phyloP scores from a whole-genome alignment of 2,329 filamentous ascomycete genomes.

The Aspergillus viridinutans region DNA sequence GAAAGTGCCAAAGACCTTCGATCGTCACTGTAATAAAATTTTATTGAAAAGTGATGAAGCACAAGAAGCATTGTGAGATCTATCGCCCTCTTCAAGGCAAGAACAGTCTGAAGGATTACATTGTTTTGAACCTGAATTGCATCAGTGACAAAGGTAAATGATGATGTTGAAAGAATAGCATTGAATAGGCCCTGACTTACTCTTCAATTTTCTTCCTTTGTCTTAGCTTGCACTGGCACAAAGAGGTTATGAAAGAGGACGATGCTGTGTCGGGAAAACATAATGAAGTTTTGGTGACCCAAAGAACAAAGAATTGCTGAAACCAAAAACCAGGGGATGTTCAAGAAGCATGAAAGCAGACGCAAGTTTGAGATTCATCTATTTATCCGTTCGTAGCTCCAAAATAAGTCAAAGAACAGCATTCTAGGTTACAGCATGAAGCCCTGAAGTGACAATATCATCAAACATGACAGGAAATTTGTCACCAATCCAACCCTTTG shows the following conservation, averaged over 20 bases:
- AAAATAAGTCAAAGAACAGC: neutral
- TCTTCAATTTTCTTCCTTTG: neutral
- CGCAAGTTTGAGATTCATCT: neutral
- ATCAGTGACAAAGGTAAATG: neutral
- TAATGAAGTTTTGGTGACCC: neutral
- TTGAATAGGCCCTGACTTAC: neutral
- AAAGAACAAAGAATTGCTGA: constrained; percentile 1
- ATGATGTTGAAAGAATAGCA: neutral
- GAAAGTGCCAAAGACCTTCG: neutral
- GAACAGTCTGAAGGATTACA: neutral
- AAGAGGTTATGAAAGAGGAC: neutral
- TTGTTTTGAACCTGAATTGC: neutral
- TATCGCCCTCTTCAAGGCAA: neutral
- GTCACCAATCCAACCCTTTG: constrained; percentile 5
- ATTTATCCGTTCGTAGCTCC: neutral
- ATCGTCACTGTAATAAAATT: neutral
- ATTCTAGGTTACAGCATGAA: neutral
- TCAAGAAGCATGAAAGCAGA: neutral
- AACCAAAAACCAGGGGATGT: constrained; percentile 8
- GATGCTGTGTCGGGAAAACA: neutral
- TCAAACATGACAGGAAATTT: neutral
- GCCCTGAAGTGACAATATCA: neutral
- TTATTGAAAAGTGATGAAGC: neutral
- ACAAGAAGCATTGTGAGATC: neutral
- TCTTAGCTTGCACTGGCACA: neutral